Percentiles rank a stretch among this genome's conserved stretches.
Conservation (phyloP, 2,329 filamentous ascomycete species). For the Coniochaeta sp. region DNA sequence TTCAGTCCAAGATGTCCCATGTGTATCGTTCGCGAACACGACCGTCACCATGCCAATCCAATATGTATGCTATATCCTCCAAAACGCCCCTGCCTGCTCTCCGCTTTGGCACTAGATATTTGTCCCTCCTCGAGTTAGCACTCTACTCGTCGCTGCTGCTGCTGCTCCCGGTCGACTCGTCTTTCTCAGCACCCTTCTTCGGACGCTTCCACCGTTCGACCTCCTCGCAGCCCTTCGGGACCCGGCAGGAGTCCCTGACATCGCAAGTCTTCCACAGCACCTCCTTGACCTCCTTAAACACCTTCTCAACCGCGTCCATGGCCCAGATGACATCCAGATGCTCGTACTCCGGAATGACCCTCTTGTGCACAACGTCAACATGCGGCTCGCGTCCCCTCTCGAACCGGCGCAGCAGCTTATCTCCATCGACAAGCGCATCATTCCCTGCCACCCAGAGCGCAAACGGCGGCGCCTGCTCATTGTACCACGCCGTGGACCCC, state of each 20-base stretch:
- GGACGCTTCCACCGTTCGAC: conserved; percentile 31
- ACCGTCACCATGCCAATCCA: background rate
- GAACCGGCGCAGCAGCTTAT: conserved; percentile 65
- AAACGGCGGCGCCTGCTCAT: conserved; percentile 69
- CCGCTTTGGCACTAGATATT: background rate
- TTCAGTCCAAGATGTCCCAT: too few species aligned
- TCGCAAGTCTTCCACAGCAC: conserved; percentile 75
- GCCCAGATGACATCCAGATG: conserved; percentile 95
- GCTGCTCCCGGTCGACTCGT: conserved; percentile 17
- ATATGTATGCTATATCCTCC: background rate
- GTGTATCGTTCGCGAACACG: background rate
- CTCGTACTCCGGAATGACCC: conserved; percentile 80
- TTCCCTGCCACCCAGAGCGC: conserved; percentile 82
- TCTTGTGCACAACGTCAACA: conserved; percentile 72
- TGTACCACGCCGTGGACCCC: conserved; percentile 69
- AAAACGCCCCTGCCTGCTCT: background rate
- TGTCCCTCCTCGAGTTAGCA: background rate
- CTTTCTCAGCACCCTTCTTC: conserved; percentile 4
- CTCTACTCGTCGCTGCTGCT: conserved; percentile 18
- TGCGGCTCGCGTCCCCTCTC: conserved; percentile 72
- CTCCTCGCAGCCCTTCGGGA: conserved; percentile 56
- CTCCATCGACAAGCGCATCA: conserved; percentile 79
- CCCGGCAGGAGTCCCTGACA: conserved; percentile 46
- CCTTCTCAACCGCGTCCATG: conserved; percentile 76
- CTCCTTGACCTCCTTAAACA: conserved; percentile 72